Evolutionary conservation across 1,284 basidiomycete species (phyloP).

Genomic region (Pulchroboletus neoregius): DNA sequence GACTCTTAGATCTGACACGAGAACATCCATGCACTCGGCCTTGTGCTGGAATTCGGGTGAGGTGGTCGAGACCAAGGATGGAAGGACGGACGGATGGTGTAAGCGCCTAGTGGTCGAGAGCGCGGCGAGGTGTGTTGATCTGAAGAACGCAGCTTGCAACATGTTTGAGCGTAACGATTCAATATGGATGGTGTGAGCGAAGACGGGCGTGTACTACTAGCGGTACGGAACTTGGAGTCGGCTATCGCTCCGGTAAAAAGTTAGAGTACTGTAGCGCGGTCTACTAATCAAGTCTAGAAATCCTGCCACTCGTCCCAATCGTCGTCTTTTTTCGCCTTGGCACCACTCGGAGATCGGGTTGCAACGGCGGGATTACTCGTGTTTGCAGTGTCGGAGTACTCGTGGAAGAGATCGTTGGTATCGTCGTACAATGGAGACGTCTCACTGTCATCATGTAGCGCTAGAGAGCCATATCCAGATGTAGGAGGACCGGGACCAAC

Average conservation of each 20-base stretch:
- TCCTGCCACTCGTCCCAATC: conserved; percentile 79
- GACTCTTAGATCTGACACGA: conserved; percentile 60
- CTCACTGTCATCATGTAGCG: conserved; percentile 46
- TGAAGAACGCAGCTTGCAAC: conserved; percentile 19
- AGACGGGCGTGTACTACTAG: not conserved
- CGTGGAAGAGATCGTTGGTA: conserved; percentile 54
- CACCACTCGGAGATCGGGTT: conserved; percentile 23
- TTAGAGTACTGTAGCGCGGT: too few relatives aligned
- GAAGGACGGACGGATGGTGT: conserved; percentile 72
- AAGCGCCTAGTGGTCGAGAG: conserved; percentile 12
- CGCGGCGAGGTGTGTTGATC: conserved; percentile 8
- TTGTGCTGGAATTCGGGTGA: conserved; percentile 69
- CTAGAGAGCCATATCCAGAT: conserved; percentile 55
- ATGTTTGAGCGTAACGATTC: conserved; percentile 13
- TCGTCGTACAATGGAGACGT: conserved; percentile 53
- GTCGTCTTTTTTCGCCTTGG: conserved; percentile 42
- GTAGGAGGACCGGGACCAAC: conserved; percentile 42
- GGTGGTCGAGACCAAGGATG: conserved; percentile 61
- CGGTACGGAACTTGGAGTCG: conserved; percentile 26
- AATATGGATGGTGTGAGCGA: not conserved
- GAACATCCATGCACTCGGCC: conserved; percentile 60
- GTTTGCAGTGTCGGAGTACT: conserved; percentile 38
- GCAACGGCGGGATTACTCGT: conserved; percentile 21
- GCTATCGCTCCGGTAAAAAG: conserved; percentile 10
- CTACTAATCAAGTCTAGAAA: conserved; percentile 43